These are phyloP conservation scores for Backusella macrospora DNA, from an alignment of 192 early-diverging fungal genomes.

Conservation along the genomic window DNA sequence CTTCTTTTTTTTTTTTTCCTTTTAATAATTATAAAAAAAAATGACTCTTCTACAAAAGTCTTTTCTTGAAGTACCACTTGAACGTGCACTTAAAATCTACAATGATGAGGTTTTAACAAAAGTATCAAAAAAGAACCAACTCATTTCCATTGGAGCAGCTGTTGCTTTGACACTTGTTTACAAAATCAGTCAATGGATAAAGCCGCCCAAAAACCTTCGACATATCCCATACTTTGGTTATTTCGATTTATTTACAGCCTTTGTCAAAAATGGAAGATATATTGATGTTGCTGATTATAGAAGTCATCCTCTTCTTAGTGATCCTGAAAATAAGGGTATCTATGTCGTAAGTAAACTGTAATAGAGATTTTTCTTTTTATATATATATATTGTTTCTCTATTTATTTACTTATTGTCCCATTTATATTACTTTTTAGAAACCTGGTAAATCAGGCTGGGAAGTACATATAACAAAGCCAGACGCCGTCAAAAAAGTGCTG, in stretches of 20 bases:
- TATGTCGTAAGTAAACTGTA: background rate
- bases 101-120: background rate
- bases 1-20: background rate
- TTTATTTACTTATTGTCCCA: background rate
- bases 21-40: background rate
- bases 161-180: background rate
- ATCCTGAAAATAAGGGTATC: background rate
- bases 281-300: background rate
- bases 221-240: constrained; percentile 3
- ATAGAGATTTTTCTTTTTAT: background rate
- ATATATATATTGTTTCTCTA: too few species aligned
- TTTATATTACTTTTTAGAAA: background rate
- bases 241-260: background rate
- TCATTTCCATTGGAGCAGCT: background rate
- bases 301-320: background rate
- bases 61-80: background rate
- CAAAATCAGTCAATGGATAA: background rate
- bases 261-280: background rate
- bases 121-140: background rate
- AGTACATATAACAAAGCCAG: background rate
- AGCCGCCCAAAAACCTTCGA: background rate
- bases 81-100: background rate
- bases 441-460: background rate
- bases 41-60: background rate
- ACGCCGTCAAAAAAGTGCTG: background rate